Percentiles rank a stretch among this genome's conserved stretches.
Conservation (phyloP, 2,329 filamentous ascomycete genomes). For the Boeremia lycopersici region DNA sequence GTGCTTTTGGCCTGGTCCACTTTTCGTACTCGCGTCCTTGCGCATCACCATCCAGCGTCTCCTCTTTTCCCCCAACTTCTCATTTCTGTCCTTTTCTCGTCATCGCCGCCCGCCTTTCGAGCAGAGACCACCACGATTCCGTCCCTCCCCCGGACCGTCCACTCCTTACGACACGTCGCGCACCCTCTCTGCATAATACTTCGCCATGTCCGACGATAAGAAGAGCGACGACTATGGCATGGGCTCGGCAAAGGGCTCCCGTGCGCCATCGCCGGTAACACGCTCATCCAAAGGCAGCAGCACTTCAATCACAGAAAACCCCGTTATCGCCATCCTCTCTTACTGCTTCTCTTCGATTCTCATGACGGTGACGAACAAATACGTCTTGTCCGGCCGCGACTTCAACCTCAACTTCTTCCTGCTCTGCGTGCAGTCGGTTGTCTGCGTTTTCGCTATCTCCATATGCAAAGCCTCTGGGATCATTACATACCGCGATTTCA, state of each 20-base stretch:
- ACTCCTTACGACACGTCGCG: conserved; percentile 20
- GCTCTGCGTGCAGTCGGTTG: conserved; percentile 83
- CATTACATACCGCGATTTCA: conserved; percentile 85
- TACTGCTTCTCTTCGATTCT: conserved; percentile 97
- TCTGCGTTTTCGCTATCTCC: conserved; percentile 85
- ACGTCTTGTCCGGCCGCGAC: conserved; percentile 84
- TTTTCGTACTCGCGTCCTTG: conserved; percentile 34
- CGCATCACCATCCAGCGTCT: conserved; percentile 26
- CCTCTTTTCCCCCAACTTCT: conserved; percentile 25
- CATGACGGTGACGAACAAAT: conserved; percentile 99
- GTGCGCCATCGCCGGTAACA: conserved; percentile 55
- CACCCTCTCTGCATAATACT: conserved; percentile 10
- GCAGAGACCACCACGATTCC: conserved; percentile 15
- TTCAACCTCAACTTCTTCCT: conserved; percentile 99
- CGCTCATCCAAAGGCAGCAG: conserved; percentile 42
- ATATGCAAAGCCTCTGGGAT: conserved; percentile 79
- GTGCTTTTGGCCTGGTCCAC: conserved; percentile 27
- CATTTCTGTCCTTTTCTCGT: conserved; percentile 26
- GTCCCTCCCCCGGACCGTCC: conserved; percentile 24
- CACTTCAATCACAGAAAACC: conserved; percentile 70
- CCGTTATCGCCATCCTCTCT: conserved; percentile 77
- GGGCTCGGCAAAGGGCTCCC: conserved; percentile 57
- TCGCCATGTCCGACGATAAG: conserved; percentile 83
- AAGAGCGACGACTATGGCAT: conserved; percentile 76
- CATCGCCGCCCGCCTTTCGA: conserved; percentile 10